These are phyloP conservation scores for Macrophomina phaseolina DNA, from an alignment of 2,329 filamentous ascomycete species.

Conservation along the genomic window DNA sequence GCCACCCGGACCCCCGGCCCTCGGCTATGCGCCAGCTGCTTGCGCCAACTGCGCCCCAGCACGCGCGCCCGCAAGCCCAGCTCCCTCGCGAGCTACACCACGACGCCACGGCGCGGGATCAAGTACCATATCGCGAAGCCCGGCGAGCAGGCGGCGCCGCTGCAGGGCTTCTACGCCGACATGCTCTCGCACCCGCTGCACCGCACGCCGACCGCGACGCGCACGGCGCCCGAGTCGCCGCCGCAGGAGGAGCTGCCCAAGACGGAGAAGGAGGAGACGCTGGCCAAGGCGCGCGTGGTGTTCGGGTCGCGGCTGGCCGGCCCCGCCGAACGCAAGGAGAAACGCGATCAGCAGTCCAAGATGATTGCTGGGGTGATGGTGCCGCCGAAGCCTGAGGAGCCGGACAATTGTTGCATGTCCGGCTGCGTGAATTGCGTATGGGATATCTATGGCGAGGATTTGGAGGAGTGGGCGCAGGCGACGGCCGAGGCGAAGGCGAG, in stretches of 20 bases:
- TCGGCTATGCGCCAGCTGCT: constrained; percentile 24
- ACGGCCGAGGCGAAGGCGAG: constrained; percentile 67
- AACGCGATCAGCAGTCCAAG: constrained; percentile 64
- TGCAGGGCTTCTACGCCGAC: constrained; percentile 48
- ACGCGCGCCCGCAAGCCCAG: constrained; percentile 31
- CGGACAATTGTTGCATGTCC: constrained; percentile 99
- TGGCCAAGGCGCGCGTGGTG: constrained; percentile 69
- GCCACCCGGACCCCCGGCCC: background rate
- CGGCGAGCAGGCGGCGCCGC: constrained; percentile 46
- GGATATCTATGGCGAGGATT: constrained; percentile 88
- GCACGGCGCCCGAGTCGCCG: constrained; percentile 40
- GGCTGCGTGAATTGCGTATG: constrained; percentile 98
- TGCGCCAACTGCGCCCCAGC: constrained; percentile 21
- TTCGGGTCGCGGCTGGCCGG: constrained; percentile 82
- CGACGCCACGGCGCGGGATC: constrained; percentile 42
- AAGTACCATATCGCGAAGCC: constrained; percentile 42
- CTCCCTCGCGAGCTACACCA: constrained; percentile 39
- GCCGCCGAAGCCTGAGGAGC: constrained; percentile 83
- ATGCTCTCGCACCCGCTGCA: constrained; percentile 41
- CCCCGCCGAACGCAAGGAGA: constrained; percentile 70
- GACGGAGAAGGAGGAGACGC: constrained; percentile 60
- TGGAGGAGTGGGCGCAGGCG: constrained; percentile 83
- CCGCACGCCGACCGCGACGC: constrained; percentile 30
- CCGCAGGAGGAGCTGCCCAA: constrained; percentile 47
- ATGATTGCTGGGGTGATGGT: constrained; percentile 80